Evolutionary conservation across 768 basidiomycete genomes (phyloP).

Genomic region (Tulasnella sp.): DNA sequence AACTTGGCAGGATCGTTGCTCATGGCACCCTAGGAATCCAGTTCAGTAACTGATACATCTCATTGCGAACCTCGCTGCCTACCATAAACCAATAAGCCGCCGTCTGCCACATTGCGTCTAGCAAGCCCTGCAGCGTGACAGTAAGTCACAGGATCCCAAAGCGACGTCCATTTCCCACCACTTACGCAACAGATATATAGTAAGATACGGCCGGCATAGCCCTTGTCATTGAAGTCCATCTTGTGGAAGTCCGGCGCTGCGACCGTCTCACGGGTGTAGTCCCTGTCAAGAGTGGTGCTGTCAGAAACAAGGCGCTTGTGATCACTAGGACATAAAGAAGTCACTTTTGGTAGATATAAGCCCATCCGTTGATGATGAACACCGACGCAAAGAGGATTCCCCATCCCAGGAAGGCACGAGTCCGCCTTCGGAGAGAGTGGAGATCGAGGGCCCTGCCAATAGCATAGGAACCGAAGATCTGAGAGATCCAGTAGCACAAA

Average conservation of each 20-base stretch:
- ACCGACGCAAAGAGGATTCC: constrained; percentile 48
- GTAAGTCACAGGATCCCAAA: constrained; percentile 23
- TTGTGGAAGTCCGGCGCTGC: constrained; percentile 29
- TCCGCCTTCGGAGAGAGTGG: constrained; percentile 43
- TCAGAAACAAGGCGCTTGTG: background rate
- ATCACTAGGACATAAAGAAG: constrained; percentile 20
- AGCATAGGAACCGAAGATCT: constrained; percentile 62
- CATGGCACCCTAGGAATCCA: constrained; percentile 47
- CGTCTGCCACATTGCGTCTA: constrained; percentile 82
- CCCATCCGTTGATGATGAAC: constrained; percentile 65
- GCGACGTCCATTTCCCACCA: constrained; percentile 26
- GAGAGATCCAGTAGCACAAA: constrained; percentile 68
- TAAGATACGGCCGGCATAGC: constrained; percentile 46
- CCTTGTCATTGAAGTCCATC: constrained; percentile 49
- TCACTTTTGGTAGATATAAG: constrained; percentile 63
- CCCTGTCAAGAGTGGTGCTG: constrained; percentile 24
- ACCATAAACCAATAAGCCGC: constrained; percentile 29
- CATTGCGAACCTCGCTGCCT: too few relatives aligned
- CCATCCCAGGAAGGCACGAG: constrained; percentile 67
- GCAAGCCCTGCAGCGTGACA: constrained; percentile 30
- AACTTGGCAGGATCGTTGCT: constrained; percentile 72
- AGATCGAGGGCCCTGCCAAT: constrained; percentile 64
- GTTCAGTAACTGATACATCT: too few relatives aligned
- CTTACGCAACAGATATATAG: constrained; percentile 26
- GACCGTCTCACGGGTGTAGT: constrained; percentile 49